Percentiles rank a stretch among this genome's conserved stretches.
Conservation (phyloP, 2,329 filamentous ascomycete genomes). For the Botrytis squamosa region DNA sequence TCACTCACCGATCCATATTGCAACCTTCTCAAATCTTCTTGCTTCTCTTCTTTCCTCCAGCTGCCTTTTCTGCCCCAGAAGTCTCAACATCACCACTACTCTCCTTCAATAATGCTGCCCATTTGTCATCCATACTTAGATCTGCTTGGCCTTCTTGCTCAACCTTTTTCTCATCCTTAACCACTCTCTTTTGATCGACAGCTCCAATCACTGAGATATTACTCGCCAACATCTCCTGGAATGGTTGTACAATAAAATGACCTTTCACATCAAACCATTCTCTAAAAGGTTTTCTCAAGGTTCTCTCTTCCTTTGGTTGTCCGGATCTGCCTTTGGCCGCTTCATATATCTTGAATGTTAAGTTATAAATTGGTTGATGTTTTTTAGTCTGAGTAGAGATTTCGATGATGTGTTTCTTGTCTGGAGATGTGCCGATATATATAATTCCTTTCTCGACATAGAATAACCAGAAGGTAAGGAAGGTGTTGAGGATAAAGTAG, state of each 20-base stretch:
- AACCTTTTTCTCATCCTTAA: slow-evolving; percentile 27
- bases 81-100: slow-evolving; percentile 27
- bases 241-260: slow-evolving; percentile 70
- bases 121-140: slow-evolving; percentile 37
- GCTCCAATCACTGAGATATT: slow-evolving; percentile 64
- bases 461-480: slow-evolving; percentile 82
- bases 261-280: slow-evolving; percentile 75
- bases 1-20: background rate
- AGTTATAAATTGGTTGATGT: slow-evolving; percentile 75
- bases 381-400: slow-evolving; percentile 75
- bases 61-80: slow-evolving; percentile 22
- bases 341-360: slow-evolving; percentile 58
- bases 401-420: slow-evolving; percentile 68
- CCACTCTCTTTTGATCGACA: slow-evolving; percentile 61
- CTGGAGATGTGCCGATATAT: slow-evolving; percentile 63
- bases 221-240: slow-evolving; percentile 75
- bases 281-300: slow-evolving; percentile 64
- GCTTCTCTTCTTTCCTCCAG: slow-evolving; percentile 32
- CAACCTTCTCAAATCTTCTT: slow-evolving; percentile 33
- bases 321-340: slow-evolving; percentile 23
- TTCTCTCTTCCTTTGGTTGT: slow-evolving; percentile 37
- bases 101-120: slow-evolving; percentile 37
- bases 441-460: slow-evolving; percentile 77
- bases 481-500: slow-evolving; percentile 77
- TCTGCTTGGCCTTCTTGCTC: slow-evolving; percentile 23